A percentile compares a stretch with the other conserved stretches of the same genome.
phyloP scores from a whole-genome alignment of 2,329 filamentous ascomycete genomes.

The Phyllosticta paracitricarpa region DNA sequence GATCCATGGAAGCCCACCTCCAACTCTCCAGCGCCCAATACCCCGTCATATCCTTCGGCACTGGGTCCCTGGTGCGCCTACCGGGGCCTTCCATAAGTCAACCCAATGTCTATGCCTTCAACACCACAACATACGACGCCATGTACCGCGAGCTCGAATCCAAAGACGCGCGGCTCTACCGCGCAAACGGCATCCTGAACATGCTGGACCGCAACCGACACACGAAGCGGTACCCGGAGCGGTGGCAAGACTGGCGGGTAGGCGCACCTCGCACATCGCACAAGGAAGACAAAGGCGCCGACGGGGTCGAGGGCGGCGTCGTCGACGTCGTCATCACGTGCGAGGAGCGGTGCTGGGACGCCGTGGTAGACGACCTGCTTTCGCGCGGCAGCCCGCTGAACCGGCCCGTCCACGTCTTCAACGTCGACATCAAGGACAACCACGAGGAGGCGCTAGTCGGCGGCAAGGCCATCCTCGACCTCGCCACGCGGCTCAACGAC shows the following conservation, averaged over 20 bases:
- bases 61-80: constrained; percentile 84
- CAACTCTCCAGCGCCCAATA: constrained; percentile 73
- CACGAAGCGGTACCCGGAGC: constrained; percentile 91
- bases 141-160: constrained; percentile 86
- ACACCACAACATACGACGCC: constrained; percentile 86
- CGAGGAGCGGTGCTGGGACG: constrained; percentile 96
- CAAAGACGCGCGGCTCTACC: constrained; percentile 82
- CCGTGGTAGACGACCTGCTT: constrained; percentile 87
- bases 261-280: constrained; percentile 71
- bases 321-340: constrained; percentile 95
- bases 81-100: constrained; percentile 85
- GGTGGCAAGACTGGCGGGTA: constrained; percentile 95
- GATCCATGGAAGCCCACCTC: constrained; percentile 98
- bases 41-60: constrained; percentile 97
- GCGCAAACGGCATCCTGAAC: constrained; percentile 83
- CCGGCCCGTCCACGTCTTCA: constrained; percentile 91
- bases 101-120: constrained; percentile 97
- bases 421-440: constrained; percentile 96
- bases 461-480: constrained; percentile 81
- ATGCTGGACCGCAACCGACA: constrained; percentile 89
- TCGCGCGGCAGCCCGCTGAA: constrained; percentile 80
- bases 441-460: constrained; percentile 92
- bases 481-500: constrained; percentile 75
- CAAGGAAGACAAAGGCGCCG: constrained; percentile 59
- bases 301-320: constrained; percentile 76